Evolutionary conservation across 202 grass and related monocot species (phyloP).

Genomic region (Setaria italica): DNA sequence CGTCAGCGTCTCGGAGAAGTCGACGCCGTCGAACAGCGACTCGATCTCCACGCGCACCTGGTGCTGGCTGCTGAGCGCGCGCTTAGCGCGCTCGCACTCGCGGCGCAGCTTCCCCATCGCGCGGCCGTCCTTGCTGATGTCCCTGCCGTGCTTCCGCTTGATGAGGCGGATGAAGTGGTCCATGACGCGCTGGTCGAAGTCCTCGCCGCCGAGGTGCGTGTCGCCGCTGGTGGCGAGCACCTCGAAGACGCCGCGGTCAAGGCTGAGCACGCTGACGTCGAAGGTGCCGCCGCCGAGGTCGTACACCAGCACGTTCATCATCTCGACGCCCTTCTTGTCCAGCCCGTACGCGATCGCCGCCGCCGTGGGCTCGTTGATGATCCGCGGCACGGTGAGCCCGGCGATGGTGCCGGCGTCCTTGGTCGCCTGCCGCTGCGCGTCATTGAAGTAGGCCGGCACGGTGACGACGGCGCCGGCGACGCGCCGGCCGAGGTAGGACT

Average conservation of each 20-base stretch:
- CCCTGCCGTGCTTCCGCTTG: constrained; percentile 42
- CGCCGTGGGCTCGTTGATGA: constrained; percentile 66
- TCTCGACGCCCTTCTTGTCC: constrained; percentile 37
- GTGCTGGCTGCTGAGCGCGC: constrained; percentile 53
- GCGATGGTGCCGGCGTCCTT: constrained; percentile 56
- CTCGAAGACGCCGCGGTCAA: constrained; percentile 54
- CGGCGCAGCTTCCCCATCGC: constrained; percentile 44
- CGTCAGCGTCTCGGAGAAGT: constrained; percentile 47
- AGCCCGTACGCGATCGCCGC: constrained; percentile 61
- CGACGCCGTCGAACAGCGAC: constrained; percentile 45
- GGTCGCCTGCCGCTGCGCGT: constrained; percentile 57
- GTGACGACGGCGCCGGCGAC: constrained; percentile 52
- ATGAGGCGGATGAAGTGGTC: constrained; percentile 50
- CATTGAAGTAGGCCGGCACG: constrained; percentile 63
- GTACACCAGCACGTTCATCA: constrained; percentile 47
- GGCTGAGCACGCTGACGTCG: constrained; percentile 54
- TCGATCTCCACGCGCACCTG: constrained; percentile 52
- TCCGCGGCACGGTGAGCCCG: constrained; percentile 45
- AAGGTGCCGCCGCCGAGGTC: constrained; percentile 62
- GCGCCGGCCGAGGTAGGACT: constrained; percentile 41
- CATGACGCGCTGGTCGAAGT: constrained; percentile 50
- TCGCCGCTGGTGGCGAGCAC: constrained; percentile 57
- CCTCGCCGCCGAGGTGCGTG: constrained; percentile 60
- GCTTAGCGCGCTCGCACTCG: constrained; percentile 57
- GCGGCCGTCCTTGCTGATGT: constrained; percentile 41